Evolutionary conservation across 352 stramenopile species (phyloP), one percentile per base, ranked within the genome.

Genomic region (Phytophthora hybrid): DNA sequence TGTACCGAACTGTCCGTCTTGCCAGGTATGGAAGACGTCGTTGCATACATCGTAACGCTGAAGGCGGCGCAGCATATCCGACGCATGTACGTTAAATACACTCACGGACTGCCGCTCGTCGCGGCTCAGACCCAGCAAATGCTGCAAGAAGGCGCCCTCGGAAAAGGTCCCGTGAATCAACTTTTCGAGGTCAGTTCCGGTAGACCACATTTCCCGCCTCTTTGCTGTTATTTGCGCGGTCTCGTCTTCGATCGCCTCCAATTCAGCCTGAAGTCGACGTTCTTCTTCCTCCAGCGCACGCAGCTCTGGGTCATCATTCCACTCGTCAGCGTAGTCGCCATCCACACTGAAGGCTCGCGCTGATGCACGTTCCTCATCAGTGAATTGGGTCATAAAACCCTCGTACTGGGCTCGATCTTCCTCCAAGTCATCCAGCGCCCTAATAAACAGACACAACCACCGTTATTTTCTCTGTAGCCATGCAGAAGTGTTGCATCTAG

Each of bases 21-120:
- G 93, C 93, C 93, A 98, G 58, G 97, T 97, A 72, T 95, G 92
- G 58, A 98, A 98, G 11, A 94, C 88, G 58, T 97, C 93, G 63
- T 97, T 98, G 74, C 89, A 92, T 5, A 97, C 89, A 55, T 97
- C 95, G 72, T 96, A 95, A 19, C 89, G 84, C 76, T 95, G 88
- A 26, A 96, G 71, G 11, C 87, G 83, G 3, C 88, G 84, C 51
- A 96, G 69, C 80, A 95, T 85, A 46, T 96, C 89, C 19, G 85
- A 93, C n/a, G 85, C 85, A 69, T 95, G 87, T 9, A 93, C 85
- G 10, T 83, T 87, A 53, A 94, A 95, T 3, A 94, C 85, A 39
- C 82, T 74, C 11, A 95, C 88, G 0, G 83, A 93, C 39, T 94
- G 83, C 3, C 87, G 87, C 63, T 96, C 88, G 31, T 96, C 85